Evolutionary conservation across 148 eudicot genomes (phyloP), one percentile per base, ranked within the genome.

Genomic region (Polygonum maritimum): DNA sequence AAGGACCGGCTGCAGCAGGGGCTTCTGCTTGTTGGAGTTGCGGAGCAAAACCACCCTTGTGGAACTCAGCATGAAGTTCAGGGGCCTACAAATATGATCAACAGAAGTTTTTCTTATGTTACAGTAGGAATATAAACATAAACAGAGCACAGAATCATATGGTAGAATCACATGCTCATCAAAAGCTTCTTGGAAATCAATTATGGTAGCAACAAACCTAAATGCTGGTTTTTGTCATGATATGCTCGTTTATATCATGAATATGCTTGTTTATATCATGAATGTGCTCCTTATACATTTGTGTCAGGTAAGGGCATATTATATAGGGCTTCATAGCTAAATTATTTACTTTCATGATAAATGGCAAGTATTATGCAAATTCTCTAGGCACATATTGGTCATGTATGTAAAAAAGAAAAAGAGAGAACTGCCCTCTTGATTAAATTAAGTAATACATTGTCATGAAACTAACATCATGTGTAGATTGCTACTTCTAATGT

Each of bases 21-120:
- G 71, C 41, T 65, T 15, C 71, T 36, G 41, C 71, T 60, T 65
- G 71, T 21, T 65, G 74, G 52, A n/a, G 52, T 16, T 72, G 75
- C 75, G 44, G 75, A 45, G 45, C 73, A 39, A 70, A 70, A 38
- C 48, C 48, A 14, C 18, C 35, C 75, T 72, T 72, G 51, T 72
- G 75, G 51, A 72, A 72, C 36, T 72, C 52, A 31, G 75, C 49
- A 48, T 72, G 75, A 44, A 72, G 75, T 72, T 72, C 75, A 48
- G 75, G 75, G 45, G 75, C 75, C 75, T 72, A 36, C 19, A n/a
- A 8, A 48, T 45, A 48, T 67, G 8, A 35, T 14, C 45, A 5
- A 65, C 71, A 65, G 36, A 65, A 65, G 31, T 26, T 26, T 26
- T 36, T 36, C 21, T 35, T 63, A 63, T 49, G 18, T 3, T 49